Conservation (phyloP, 1,284 basidiomycete species). For the Ganoderma leucocontextum region DNA sequence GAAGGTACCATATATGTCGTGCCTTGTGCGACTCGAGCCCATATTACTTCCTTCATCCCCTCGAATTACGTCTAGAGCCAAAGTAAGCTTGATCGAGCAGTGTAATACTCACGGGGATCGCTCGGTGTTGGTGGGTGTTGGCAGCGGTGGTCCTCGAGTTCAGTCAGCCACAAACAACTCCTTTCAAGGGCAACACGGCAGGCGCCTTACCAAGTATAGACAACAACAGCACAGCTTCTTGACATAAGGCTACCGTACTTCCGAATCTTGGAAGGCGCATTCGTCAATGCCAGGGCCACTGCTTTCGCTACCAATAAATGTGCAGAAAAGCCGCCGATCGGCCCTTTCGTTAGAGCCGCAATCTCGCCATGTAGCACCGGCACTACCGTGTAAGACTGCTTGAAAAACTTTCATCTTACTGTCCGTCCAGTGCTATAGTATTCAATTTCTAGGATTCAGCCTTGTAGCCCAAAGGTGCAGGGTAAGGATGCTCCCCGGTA, state of each 20-base stretch:
- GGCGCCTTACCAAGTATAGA: not conserved
- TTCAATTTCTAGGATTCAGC: not conserved
- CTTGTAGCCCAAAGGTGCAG: not conserved
- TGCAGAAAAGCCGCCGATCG: not conserved
- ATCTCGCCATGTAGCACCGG: slow-evolving; percentile 1
- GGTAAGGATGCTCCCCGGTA: not conserved
- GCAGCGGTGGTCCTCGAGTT: too few species aligned
- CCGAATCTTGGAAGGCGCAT: not conserved
- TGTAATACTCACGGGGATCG: too few species aligned
- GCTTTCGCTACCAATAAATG: not conserved
- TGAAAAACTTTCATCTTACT: not conserved
- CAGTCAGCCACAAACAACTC: not conserved
- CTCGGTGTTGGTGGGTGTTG: not conserved
- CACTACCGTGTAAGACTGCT: not conserved
- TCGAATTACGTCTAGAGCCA: too few species aligned
- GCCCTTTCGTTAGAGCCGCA: not conserved
- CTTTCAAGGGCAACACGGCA: not conserved
- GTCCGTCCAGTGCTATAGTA: too few species aligned
- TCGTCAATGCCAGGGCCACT: not conserved
- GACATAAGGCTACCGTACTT: slow-evolving; percentile 1
- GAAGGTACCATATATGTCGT: not conserved
- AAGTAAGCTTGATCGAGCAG: too few species aligned
- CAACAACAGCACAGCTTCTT: slow-evolving; percentile 2
- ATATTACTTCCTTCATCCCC: too few species aligned
- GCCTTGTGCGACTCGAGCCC: not conserved